These are phyloP conservation scores for Harrya chromipes DNA, from an alignment of 768 basidiomycete genomes.

Conservation along the genomic window DNA sequence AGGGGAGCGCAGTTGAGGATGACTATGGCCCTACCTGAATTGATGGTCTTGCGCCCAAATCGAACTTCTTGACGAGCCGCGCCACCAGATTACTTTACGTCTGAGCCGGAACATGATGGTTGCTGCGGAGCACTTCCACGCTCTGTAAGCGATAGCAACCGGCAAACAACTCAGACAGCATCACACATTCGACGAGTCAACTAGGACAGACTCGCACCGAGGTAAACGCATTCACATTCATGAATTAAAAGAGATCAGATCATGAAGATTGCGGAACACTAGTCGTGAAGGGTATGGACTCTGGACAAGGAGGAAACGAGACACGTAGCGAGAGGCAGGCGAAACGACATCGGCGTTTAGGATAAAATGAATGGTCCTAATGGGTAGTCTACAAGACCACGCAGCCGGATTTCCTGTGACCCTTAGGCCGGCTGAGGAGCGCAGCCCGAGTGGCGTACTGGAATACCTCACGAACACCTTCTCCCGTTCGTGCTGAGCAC, in stretches of 20 bases:
- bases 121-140: conserved; percentile 16
- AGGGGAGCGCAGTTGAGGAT: no score
- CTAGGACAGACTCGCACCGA: not conserved
- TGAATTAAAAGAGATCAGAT: conserved; percentile 31
- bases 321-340: conserved; percentile 15
- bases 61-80: no score
- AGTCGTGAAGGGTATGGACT: conserved; percentile 38
- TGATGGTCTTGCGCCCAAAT: no score
- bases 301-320: conserved; percentile 19
- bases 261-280: conserved; percentile 38
- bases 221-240: conserved; percentile 10
- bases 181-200: not conserved
- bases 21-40: no score
- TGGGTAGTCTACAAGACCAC: conserved; percentile 41
- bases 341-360: conserved; percentile 21
- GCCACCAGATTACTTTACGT: no score
- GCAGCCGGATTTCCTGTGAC: conserved; percentile 41
- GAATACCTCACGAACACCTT: conserved; percentile 98
- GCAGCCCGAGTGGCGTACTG: conserved; percentile 95
- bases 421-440: conserved; percentile 58
- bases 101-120: not conserved
- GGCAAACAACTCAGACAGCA: conserved; percentile 7
- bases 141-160: conserved; percentile 14
- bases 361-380: conserved; percentile 19
- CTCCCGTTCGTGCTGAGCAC: conserved; percentile 94